These are phyloP conservation scores for Cystobasidium sp. DNA, from an alignment of 1,284 basidiomycete species.

Conservation along the genomic window DNA sequence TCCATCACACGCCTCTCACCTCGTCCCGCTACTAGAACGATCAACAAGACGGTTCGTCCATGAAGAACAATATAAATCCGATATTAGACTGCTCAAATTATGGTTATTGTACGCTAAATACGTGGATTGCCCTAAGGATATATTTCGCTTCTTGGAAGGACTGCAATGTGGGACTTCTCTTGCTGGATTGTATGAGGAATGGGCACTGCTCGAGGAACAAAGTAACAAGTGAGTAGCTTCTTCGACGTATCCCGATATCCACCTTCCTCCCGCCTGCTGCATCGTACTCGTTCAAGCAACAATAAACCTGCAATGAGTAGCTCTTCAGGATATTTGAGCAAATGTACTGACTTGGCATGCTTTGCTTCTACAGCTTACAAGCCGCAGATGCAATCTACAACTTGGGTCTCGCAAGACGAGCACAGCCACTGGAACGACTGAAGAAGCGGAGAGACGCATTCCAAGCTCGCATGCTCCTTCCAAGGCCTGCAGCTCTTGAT, in stretches of 20 bases:
- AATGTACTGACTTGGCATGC: background rate
- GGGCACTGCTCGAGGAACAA: constrained; percentile 73
- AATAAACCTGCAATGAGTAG: too few species aligned
- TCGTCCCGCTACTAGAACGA: constrained; percentile 75
- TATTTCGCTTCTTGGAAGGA: constrained; percentile 75
- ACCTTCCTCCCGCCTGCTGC: background rate
- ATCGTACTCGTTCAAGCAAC: too few species aligned
- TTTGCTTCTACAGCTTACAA: constrained; percentile 11
- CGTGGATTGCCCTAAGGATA: constrained; percentile 65
- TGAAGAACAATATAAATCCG: constrained; percentile 78
- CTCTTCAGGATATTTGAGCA: background rate
- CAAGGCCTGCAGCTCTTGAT: constrained; percentile 54
- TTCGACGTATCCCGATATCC: background rate
- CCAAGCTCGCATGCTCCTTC: constrained; percentile 68
- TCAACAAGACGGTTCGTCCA: constrained; percentile 76
- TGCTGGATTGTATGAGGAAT: constrained; percentile 82
- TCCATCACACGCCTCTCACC: constrained; percentile 48
- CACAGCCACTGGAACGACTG: constrained; percentile 80
- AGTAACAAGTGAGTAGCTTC: constrained; percentile 67
- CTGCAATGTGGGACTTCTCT: constrained; percentile 78
- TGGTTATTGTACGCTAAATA: constrained; percentile 81
- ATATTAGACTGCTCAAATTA: constrained; percentile 83
- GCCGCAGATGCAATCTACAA: constrained; percentile 78
- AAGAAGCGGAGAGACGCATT: constrained; percentile 84
- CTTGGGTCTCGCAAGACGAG: constrained; percentile 79